Evolutionary conservation across 2,329 filamentous ascomycete genomes (phyloP).

Genomic region (Chaetomium sp.): DNA sequence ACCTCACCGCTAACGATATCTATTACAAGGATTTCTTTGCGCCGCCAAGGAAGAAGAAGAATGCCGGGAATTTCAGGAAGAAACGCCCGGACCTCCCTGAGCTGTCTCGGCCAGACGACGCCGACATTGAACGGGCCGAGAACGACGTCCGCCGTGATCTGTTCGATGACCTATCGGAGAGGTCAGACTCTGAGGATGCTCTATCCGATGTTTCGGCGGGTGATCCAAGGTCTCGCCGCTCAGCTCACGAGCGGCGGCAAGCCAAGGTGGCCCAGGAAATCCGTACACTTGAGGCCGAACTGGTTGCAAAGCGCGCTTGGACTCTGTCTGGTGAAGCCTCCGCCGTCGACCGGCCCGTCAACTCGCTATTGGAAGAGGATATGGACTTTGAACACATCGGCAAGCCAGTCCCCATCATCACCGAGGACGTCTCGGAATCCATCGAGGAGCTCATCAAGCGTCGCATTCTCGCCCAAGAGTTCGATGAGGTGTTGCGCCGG

Average conservation of each 20-base stretch:
- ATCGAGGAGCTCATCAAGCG: slow-evolving; percentile 94
- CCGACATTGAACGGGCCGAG: slow-evolving; percentile 76
- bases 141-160: slow-evolving; percentile 81
- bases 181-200: slow-evolving; percentile 57
- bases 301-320: slow-evolving; percentile 88
- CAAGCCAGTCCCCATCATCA: slow-evolving; percentile 92
- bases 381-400: slow-evolving; percentile 92
- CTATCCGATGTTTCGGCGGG: slow-evolving; percentile 61
- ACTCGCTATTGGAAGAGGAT: slow-evolving; percentile 90
- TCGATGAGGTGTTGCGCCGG: slow-evolving; percentile 82
- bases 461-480: slow-evolving; percentile 81
- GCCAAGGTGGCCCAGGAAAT: slow-evolving; percentile 86
- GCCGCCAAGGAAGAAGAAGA: slow-evolving; percentile 68
- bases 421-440: slow-evolving; percentile 79
- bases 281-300: slow-evolving; percentile 79
- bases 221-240: slow-evolving; percentile 66
- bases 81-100: slow-evolving; percentile 34
- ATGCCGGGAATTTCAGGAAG: slow-evolving; percentile 37
- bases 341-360: slow-evolving; percentile 73
- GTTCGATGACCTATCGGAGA: slow-evolving; percentile 70
- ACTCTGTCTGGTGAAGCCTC: slow-evolving; percentile 81
- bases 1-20: slow-evolving; percentile 74
- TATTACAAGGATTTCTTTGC: slow-evolving; percentile 93
- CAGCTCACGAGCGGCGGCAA: slow-evolving; percentile 79
- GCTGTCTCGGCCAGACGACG: slow-evolving; percentile 46